These are phyloP conservation scores for Sclerotiophoma versabilis DNA, from an alignment of 2,329 filamentous ascomycete species.

Conservation along the genomic window DNA sequence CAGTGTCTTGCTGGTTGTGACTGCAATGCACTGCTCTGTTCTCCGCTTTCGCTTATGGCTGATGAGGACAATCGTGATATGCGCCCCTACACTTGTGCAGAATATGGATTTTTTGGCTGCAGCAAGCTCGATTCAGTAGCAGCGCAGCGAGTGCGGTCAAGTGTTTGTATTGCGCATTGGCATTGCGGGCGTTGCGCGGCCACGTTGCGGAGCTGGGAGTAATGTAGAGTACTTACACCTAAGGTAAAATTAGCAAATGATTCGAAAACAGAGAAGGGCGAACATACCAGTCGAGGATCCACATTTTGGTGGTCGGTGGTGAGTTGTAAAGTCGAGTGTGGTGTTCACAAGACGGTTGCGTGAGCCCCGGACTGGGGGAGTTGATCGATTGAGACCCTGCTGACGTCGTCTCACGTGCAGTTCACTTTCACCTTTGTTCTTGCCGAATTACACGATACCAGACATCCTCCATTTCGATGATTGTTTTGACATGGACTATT, in stretches of 20 bases:
- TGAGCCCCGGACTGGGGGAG: slow-evolving; percentile 1
- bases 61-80: not conserved
- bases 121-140: not conserved
- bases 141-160: not conserved
- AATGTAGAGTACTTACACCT: slow-evolving; percentile 40
- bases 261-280: not conserved
- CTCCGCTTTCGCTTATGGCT: not conserved
- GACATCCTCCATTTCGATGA: too few relatives aligned
- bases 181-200: not conserved
- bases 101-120: not conserved
- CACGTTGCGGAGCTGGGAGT: slow-evolving; percentile 4
- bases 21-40: not conserved
- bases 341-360: not conserved
- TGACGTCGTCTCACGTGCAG: slow-evolving; percentile 18
- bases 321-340: not conserved
- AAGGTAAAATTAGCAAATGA: slow-evolving; percentile 21
- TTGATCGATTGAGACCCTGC: slow-evolving; percentile 13
- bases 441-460: not conserved
- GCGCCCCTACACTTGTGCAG: not conserved
- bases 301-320: slow-evolving; percentile 63
- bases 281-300: slow-evolving; percentile 85
- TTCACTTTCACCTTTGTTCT: not conserved
- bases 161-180: not conserved
- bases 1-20: not conserved
- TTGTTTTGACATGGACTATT: too few relatives aligned